Base-by-base conservation (phyloP, 345 rosid genomes). In the Lepidium sativum region DNA sequence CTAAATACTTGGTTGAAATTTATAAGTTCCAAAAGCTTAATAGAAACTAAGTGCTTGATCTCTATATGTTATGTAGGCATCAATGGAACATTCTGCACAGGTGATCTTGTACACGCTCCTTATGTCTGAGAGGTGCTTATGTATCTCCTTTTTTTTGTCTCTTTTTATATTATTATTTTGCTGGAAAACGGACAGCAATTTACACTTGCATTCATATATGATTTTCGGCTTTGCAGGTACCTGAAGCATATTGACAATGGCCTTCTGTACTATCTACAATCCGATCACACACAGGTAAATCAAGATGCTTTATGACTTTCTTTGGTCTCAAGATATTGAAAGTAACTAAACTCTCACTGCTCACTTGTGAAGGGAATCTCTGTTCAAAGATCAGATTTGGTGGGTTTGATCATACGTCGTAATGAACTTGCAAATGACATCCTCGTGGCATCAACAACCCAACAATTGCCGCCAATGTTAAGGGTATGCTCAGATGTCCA, bases 91-190 rank as follows among this genome's bases (percentile, higher is more conserved):
- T 71, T 49, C 81, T 71, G 99, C 96, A 38, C 99, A 94, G 80
- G 99, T 94, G 79, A 84, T 94, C 78, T 79, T 90, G 79, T 94
- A 94, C 82, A 82, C 92, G 49, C 92, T 94, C 63, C 96, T 94
- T 64, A 89, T 94, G 99, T 94, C 99, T 35, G 99, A 94, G 75
- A 87, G 96, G 99, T 90, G 53, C 70, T 69, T 69, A 11, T 32
- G 52, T 7, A 51, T 55, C 49, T 17, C 20, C 45, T 38, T 25
- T 45, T 33, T 25, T 67, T 67, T n/a, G n/a, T 60, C 31, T 38
- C 27, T 54, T 15, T 4, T 53, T 50, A 35, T 15, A 25, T 53
- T 50, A 35, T 35, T 29, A 32, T 53, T 47, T n/a, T 62, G 70
- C 37, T 57, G 67, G 31, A 33, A 64, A 43, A 50, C 29, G 2